A percentile compares a stretch with the other conserved stretches of the same genome.
These are phyloP conservation scores for Aspergillus bridgeri DNA, from an alignment of 495 filamentous ascomycete species.

Conservation along the genomic window DNA sequence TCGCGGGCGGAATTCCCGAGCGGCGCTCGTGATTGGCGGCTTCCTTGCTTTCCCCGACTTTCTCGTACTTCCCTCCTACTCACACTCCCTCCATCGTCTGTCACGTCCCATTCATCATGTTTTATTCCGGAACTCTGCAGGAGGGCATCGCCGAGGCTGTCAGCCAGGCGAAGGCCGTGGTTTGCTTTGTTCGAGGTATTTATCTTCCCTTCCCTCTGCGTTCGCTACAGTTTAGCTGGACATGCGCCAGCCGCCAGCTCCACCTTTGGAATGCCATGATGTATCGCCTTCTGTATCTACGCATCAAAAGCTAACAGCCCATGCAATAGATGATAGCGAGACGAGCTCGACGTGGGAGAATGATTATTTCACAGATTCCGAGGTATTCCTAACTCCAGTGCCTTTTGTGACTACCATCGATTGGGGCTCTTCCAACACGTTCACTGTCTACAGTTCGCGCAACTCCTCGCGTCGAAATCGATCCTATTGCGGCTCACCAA, in stretches of 20 bases:
- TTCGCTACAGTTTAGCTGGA: not conserved
- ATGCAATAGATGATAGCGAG: conserved; percentile 55
- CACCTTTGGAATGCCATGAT: conserved; percentile 5
- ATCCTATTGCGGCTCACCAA: conserved; percentile 65
- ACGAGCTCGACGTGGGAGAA: conserved; percentile 74
- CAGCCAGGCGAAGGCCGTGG: conserved; percentile 58
- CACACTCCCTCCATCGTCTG: conserved; percentile 6
- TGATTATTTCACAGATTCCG: conserved; percentile 62
- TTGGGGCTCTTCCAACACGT: not conserved
- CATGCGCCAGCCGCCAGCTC: conserved; percentile 1
- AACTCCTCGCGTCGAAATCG: conserved; percentile 52
- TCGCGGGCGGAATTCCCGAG: not conserved
- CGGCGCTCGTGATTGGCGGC: conserved; percentile 9
- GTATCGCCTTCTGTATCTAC: not conserved
- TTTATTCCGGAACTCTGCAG: conserved; percentile 75
- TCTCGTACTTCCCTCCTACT: conserved; percentile 1
- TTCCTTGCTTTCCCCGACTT: conserved; percentile 3
- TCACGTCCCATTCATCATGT: conserved; percentile 46
- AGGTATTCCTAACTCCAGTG: conserved; percentile 1
- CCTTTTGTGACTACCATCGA: not conserved
- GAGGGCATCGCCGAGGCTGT: conserved; percentile 74
- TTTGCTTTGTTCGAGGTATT: conserved; percentile 67
- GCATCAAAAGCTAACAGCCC: conserved; percentile 4
- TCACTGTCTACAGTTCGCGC: conserved; percentile 31
- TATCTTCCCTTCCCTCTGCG: conserved; percentile 20